Base-by-base conservation (phyloP, 2,329 filamentous ascomycete species). In the Hymenoscyphus infarciens region DNA sequence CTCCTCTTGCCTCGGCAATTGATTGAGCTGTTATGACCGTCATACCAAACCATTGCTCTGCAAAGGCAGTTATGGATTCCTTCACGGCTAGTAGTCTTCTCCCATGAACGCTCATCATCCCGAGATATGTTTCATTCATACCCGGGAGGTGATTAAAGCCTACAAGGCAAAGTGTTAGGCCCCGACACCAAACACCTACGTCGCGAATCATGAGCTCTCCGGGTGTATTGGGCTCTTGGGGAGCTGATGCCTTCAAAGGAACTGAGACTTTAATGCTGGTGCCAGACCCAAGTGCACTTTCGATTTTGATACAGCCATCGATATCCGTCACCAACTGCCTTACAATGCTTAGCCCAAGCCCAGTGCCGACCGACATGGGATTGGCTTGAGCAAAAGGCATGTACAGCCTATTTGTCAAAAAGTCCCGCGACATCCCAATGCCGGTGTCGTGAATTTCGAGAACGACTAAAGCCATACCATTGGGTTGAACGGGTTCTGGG, bases 291-390 rank as follows among this genome's bases (percentile, higher is more conserved):
- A 79, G 74, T 57, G 81, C 76, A 55, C 80, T 85, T 52, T 79
- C 78, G 25, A 89, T 78, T n/a, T 84, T 78, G 52, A 89, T 83
- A 6, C 75, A 79, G 0, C 87, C 87, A 38, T 81, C 78, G 0
- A 90, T 76, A n/a, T 83, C 81, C 38, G 80, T 79, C 6, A 88
- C 82, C 19, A 89, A 81, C 59, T 79, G 77, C 25, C 80, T 79
- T 33, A 89, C 86, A 6, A 89, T 86, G 13, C 82, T 84, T 22
- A 89, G 74, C 0, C 87, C 87, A 0, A 89, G 74, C 0, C 86
- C 86, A 7, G 61, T 63, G 0, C 85, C 85, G 4, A 82, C 80
- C 1, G 83, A 79, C 25, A 88, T 74, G 0, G 79, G 77, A 61
- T 87, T 81, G 67, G 88, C 86, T 64, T 88, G 86, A 0, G 79